Evolutionary conservation across 1,284 basidiomycete species (phyloP), one percentile per base, ranked within the genome.

Genomic region (Flammula alnicola): DNA sequence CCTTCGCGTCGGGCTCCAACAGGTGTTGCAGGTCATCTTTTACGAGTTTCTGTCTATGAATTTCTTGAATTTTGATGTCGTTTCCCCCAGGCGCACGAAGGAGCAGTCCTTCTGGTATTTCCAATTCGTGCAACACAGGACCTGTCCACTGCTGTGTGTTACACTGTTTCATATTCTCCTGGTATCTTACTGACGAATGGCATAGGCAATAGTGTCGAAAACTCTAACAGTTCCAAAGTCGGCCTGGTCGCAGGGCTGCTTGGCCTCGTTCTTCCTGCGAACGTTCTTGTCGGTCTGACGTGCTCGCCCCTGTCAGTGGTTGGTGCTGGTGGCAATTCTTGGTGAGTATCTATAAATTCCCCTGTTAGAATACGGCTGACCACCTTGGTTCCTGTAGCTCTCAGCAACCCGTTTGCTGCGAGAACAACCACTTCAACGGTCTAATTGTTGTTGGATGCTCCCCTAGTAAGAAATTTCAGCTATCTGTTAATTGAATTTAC

Each of bases 321-420:
- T 14, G 72, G 70, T 11, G n/a, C 49, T 32, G 67, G 69, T 11
- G 40, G 54, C 3, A 65, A 59, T 44, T 42, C 55, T 14, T 81
- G 78, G 79, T 78, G 52, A 19, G 64, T 57, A 33, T 17, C 16
- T 11, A 17, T 37, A 31, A 5, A 23, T 19, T 17, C 47, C 19
- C 2, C 26, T 37, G 17, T 19, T n/a, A 29, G 22, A 44, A 5
- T 31, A 35, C 17, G 1, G 20, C 38, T 47, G 45, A 47, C 19
- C 19, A 55, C 20, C 43, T 47, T 1, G 7, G 22, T 41, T 12
- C 41, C 6, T 29, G 14, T 14, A 81, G 79, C 62, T 3, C 48
- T 0, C 35, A 55, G 7, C 66, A 78, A 53, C 57, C 74, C 1
- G 76, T 77, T 12, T 81, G 79, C 58, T 81, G 79, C 51, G 30